Base-by-base conservation (phyloP, 345 rosid genomes). In the Brassica juncea region DNA sequence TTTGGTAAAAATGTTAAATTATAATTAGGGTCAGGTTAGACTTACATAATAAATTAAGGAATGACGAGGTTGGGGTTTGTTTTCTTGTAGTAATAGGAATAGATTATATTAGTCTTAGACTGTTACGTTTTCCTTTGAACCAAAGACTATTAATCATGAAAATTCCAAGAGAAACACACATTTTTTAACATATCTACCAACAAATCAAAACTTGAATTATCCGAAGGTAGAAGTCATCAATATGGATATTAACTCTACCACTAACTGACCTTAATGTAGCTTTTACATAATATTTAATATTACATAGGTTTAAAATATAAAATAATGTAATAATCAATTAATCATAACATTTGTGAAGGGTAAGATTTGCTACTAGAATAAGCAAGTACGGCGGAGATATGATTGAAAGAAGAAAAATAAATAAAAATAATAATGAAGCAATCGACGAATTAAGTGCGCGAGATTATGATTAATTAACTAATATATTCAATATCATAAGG, bases 371-470 rank as follows among this genome's bases (percentile, higher is more conserved):
- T 70, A 65, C 80, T 70, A 58, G 61, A 80, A 71, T 59, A 76
- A 81, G 83, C 73, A 76, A 71, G 80, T 81, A 81, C 80, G 80
- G 83, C 70, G 72, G 61, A 35, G 63, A 65, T 76, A 75, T 81
- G 83, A 81, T 81, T 71, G 69, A 69, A 47, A 75, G 47, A 75
- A 16, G 44, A 77, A 58, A 55, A 70, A 30, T 4, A 32, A 28
- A 57, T 5, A 57, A 61, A 70, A 57, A 63, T 31, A 70, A 75
- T 76, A 58, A 81, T 66, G 80, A 81, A 71, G 80, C 77, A 81
- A 81, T 76, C 80, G 73, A 75, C 83, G 79, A 74, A 74, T 74
- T 58, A 44, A 80, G 77, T 76, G 80, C 58, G 73, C 77, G 67
- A 27, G 21, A 63, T 63, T 57, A 31, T 39, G 58, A 37, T 69